Evolutionary conservation across 495 filamentous ascomycete genomes (phyloP).

Genomic region (Parathielavia appendiculata): DNA sequence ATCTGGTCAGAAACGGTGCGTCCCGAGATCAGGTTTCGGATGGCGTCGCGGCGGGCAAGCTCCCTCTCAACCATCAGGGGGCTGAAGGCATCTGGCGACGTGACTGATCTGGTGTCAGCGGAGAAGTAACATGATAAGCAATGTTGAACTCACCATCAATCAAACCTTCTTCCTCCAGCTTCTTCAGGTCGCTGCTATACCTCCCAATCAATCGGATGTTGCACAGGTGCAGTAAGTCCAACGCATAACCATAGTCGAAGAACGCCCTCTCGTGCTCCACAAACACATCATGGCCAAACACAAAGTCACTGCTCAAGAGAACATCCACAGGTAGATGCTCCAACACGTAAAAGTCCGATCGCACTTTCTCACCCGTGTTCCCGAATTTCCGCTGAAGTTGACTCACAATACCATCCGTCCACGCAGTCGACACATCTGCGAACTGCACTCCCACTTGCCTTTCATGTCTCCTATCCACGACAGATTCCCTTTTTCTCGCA

Average conservation of each 20-base stretch:
- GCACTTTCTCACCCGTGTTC: neutral
- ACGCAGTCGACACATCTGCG: neutral
- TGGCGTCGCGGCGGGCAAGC: slow-evolving; percentile 1
- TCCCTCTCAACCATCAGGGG: neutral
- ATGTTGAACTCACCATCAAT: neutral
- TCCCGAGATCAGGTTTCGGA: neutral
- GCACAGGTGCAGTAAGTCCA: neutral
- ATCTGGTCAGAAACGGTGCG: neutral
- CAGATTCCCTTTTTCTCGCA: neutral
- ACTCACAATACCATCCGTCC: neutral
- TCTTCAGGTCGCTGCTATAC: no score
- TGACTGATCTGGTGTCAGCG: neutral
- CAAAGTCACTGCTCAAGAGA: neutral
- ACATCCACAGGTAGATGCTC: neutral
- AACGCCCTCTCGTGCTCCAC: neutral
- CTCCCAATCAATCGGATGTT: slow-evolving; percentile 1
- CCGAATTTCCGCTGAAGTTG: neutral
- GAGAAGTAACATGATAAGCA: no score
- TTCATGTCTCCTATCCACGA: neutral
- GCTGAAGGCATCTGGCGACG: neutral
- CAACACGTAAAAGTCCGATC: slow-evolving; percentile 1
- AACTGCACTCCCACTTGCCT: neutral
- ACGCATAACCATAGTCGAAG: neutral
- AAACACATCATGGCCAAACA: neutral
- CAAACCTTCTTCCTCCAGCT: neutral